Evolutionary conservation across 352 stramenopile species (phyloP).

Genomic region (Phytophthora uliginosa): DNA sequence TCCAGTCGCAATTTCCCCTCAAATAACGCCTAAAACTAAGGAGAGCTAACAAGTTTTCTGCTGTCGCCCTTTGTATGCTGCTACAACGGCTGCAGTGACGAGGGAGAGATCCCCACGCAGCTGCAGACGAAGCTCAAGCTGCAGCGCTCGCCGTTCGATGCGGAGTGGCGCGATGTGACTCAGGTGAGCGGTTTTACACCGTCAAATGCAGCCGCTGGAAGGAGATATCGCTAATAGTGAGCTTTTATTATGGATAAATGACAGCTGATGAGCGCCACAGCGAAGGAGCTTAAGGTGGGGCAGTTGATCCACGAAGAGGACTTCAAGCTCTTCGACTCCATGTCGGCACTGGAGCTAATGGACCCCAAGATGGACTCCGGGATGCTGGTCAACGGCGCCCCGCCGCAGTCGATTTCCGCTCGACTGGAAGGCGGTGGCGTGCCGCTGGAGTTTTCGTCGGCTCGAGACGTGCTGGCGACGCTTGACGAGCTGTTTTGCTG

Average conservation of each 20-base stretch:
- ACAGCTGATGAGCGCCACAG: constrained; percentile 68
- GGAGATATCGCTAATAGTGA: constrained; percentile 14
- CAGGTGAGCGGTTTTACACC: constrained; percentile 35
- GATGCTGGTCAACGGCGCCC: constrained; percentile 70
- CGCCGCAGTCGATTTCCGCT: constrained; percentile 64
- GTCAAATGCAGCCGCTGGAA: neutral
- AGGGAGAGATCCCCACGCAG: constrained; percentile 40
- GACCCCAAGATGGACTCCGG: constrained; percentile 96
- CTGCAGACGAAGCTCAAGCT: constrained; percentile 46
- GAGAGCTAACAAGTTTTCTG: constrained; percentile 39
- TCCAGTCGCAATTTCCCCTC: constrained; percentile 1
- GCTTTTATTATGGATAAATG: neutral
- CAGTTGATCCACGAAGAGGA: constrained; percentile 81
- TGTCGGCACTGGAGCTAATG: constrained; percentile 96
- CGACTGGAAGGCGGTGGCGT: constrained; percentile 55
- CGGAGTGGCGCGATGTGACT: constrained; percentile 61
- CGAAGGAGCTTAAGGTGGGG: constrained; percentile 84
- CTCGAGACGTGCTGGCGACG: constrained; percentile 78
- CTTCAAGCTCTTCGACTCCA: constrained; percentile 95
- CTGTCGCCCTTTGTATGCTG: constrained; percentile 29
- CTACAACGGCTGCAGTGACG: constrained; percentile 29
- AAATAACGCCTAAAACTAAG: constrained; percentile 15
- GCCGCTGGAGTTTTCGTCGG: constrained; percentile 70
- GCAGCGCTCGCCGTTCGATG: constrained; percentile 30
- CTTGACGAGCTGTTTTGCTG: constrained; percentile 81